Evolutionary conservation across 768 basidiomycete genomes (phyloP).

Genomic region (Stropharia rugosoannulata): DNA sequence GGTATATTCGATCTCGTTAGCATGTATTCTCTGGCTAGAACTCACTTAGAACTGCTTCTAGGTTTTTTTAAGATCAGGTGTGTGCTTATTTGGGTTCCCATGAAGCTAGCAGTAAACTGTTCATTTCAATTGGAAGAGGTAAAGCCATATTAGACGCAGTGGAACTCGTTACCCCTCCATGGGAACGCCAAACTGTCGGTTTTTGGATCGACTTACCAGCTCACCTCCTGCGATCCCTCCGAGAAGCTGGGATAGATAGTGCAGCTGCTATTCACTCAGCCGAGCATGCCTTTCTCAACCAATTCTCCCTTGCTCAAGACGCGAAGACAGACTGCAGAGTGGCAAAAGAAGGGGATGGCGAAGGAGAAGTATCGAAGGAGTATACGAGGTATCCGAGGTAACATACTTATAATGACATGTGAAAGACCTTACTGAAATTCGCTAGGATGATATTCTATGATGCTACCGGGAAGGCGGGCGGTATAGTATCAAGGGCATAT

Average conservation of each 20-base stretch:
- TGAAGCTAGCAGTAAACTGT: neutral
- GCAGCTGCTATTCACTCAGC: constrained; percentile 87
- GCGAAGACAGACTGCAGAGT: constrained; percentile 84
- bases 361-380: constrained; percentile 21
- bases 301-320: constrained; percentile 67
- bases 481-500: constrained; percentile 76
- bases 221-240: constrained; percentile 50
- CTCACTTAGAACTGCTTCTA: constrained; percentile 18
- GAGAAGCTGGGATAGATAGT: constrained; percentile 53
- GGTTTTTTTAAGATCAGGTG: constrained; percentile 83
- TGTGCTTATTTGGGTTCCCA: neutral
- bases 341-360: constrained; percentile 69
- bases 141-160: constrained; percentile 72
- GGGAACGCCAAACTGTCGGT: constrained; percentile 71
- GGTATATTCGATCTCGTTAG: constrained; percentile 41
- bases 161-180: constrained; percentile 75
- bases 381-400: neutral
- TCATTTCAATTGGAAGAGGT: constrained; percentile 38
- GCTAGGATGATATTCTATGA: constrained; percentile 84
- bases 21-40: neutral
- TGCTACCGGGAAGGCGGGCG: constrained; percentile 62
- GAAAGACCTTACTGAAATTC: constrained; percentile 34
- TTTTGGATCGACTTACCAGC: constrained; percentile 78
- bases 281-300: constrained; percentile 79
- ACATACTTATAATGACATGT: constrained; percentile 31